phyloP scores from a whole-genome alignment of 257 asterid species.

The Solanum virginianum region DNA sequence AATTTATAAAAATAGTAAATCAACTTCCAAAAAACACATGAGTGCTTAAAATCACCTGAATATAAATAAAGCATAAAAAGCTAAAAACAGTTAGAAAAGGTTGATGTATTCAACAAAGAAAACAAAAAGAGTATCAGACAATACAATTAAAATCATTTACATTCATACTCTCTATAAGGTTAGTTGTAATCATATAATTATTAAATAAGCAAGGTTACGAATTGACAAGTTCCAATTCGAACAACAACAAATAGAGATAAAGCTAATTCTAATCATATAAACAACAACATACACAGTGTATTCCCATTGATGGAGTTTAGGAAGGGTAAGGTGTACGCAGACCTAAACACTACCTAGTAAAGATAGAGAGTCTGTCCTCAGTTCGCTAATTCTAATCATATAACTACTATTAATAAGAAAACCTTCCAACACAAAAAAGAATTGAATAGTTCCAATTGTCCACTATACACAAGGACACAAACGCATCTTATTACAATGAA shows the following conservation, averaged over 20 bases:
- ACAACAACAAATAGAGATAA: not conserved
- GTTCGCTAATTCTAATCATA: not conserved
- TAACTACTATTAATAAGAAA: not conserved
- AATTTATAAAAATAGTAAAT: not conserved
- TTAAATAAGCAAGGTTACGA: not conserved
- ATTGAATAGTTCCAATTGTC: not conserved
- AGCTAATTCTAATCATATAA: not conserved
- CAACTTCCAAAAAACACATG: not conserved
- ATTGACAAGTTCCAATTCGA: not conserved
- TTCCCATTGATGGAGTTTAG: not conserved
- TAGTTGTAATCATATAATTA: not conserved
- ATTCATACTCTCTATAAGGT: not conserved
- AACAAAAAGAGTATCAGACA: not conserved
- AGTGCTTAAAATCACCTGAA: not conserved
- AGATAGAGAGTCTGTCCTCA: not conserved
- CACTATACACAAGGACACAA: not conserved
- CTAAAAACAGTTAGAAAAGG: not conserved
- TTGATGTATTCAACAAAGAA: not conserved
- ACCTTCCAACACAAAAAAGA: not conserved
- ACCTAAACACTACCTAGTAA: not conserved
- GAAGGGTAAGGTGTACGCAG: not conserved
- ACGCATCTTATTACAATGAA: not conserved
- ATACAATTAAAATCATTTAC: not conserved
- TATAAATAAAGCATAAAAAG: not conserved
- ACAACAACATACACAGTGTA: not conserved